Evolutionary conservation across 225 moss, liverwort and hornwort genomes (phyloP).

Genomic region (Neckera pumila): DNA sequence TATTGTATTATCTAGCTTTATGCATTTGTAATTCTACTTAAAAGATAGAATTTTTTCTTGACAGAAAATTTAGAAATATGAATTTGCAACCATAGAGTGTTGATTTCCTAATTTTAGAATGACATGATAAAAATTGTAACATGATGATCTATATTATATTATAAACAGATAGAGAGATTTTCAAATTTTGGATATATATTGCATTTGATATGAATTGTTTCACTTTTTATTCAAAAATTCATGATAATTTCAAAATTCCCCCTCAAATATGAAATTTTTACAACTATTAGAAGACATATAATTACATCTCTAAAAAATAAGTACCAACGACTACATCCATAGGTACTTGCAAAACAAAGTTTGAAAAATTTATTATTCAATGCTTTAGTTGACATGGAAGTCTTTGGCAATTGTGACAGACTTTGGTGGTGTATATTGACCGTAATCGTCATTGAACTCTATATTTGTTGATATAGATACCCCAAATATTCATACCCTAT

Average conservation of each 20-base stretch:
- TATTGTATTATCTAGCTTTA: fast-evolving
- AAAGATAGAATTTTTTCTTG: not conserved
- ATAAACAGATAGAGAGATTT: fast-evolving
- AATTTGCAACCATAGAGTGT: not conserved
- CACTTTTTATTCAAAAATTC: not conserved
- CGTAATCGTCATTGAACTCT: fast-evolving
- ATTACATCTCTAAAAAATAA: no score
- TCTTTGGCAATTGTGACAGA: no score
- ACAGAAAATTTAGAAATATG: not conserved
- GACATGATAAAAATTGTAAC: not conserved
- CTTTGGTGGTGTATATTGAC: no score
- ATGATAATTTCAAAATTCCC: not conserved
- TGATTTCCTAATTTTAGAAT: not conserved
- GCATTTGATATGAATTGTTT: not conserved
- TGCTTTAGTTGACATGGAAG: no score
- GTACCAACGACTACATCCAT: no score
- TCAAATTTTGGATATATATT: fast-evolving
- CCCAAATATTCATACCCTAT: no score
- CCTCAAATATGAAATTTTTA: no score
- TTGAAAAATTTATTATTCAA: no score
- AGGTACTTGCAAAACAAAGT: no score
- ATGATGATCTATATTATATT: not conserved
- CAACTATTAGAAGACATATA: no score
- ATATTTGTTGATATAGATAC: no score
- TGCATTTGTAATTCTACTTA: no score